These are phyloP conservation scores for Globisporangium takayamanum DNA, from an alignment of 352 stramenopile species.

Conservation along the genomic window DNA sequence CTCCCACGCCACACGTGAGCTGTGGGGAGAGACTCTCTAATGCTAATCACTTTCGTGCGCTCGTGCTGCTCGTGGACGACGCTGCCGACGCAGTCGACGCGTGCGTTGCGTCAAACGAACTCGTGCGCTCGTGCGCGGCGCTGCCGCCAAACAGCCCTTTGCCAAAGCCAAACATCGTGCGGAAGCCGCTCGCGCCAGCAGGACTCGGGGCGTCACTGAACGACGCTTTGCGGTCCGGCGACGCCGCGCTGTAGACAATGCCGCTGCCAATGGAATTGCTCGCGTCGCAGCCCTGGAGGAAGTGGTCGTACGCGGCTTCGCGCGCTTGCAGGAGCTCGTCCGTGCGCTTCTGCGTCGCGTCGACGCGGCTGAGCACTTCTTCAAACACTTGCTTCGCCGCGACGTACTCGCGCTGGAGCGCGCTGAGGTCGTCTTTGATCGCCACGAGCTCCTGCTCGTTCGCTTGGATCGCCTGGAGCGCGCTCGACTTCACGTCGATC, in stretches of 20 bases:
- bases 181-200: constrained; percentile 25
- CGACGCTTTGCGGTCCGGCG: constrained; percentile 27
- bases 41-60: constrained; percentile 9
- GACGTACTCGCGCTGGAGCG: constrained; percentile 72
- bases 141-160: constrained; percentile 53
- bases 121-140: constrained; percentile 38
- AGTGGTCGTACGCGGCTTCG: constrained; percentile 68
- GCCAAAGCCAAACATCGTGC: constrained; percentile 64
- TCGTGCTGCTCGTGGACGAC: constrained; percentile 5
- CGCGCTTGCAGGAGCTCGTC: constrained; percentile 66
- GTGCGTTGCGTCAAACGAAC: constrained; percentile 41
- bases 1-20: too few relatives aligned
- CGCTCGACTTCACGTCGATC: constrained; percentile 47
- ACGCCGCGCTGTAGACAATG: constrained; percentile 16
- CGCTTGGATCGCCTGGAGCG: constrained; percentile 62
- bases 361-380: constrained; percentile 55
- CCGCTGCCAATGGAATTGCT: constrained; percentile 16
- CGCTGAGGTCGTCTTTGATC: constrained; percentile 75
- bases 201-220: constrained; percentile 30
- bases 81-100: constrained; percentile 17
- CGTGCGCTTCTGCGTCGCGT: constrained; percentile 65
- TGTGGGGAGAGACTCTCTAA: neutral
- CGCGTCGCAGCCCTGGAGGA: constrained; percentile 56
- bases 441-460: constrained; percentile 66
- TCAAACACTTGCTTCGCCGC: constrained; percentile 79